Evolutionary conservation across 768 basidiomycete genomes (phyloP).

Genomic region (Termitomyces bulborhizus): DNA sequence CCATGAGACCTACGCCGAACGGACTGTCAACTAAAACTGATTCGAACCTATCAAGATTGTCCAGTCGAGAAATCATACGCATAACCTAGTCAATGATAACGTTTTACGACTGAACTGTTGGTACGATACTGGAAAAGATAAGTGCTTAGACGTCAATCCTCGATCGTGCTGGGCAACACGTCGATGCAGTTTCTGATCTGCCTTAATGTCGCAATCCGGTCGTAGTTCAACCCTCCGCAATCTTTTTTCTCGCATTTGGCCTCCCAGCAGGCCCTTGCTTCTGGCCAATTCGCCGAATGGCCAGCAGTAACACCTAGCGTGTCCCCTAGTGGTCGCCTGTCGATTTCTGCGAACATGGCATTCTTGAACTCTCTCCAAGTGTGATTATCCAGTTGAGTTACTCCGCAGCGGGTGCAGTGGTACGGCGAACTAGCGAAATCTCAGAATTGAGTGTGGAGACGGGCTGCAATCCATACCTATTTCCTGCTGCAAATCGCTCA

Average conservation of each 20-base stretch:
- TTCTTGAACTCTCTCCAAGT: conserved; percentile 60
- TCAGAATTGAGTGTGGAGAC: background rate
- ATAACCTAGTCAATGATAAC: background rate
- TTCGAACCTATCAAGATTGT: background rate
- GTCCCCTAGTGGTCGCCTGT: conserved; percentile 53
- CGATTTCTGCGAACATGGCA: conserved; percentile 51
- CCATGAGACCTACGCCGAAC: background rate
- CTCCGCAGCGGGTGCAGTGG: conserved; percentile 50
- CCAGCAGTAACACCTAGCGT: conserved; percentile 31
- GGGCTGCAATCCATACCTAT: conserved; percentile 24
- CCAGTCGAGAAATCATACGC: background rate
- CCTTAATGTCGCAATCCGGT: conserved; percentile 49
- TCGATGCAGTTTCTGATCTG: conserved; percentile 55
- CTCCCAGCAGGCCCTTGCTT: conserved; percentile 58
- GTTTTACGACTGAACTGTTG: background rate
- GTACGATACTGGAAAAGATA: background rate
- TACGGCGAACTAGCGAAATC: conserved; percentile 22
- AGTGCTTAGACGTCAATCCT: conserved; percentile 13
- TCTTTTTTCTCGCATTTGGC: conserved; percentile 44
- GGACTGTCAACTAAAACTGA: background rate
- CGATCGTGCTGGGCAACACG: conserved; percentile 36
- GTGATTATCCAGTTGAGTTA: conserved; percentile 46
- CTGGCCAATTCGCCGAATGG: conserved; percentile 49
- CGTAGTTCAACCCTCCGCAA: conserved; percentile 54
- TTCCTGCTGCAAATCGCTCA: conserved; percentile 51